Evolutionary conservation across 352 stramenopile genomes (phyloP).

Genomic region (Phytopythium litorale): DNA sequence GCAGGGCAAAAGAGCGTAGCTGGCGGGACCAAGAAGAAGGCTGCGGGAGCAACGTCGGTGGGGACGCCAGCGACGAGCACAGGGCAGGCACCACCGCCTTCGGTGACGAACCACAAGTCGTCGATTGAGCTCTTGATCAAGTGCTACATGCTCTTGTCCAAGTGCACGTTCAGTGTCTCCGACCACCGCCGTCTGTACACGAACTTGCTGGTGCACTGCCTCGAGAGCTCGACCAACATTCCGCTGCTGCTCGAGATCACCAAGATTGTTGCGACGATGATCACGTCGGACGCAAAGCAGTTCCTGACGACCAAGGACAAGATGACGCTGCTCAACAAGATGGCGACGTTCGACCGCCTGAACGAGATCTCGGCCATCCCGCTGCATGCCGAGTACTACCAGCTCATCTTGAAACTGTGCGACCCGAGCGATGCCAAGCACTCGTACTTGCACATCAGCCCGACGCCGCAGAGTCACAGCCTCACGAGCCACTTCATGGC

Average conservation of each 20-base stretch:
- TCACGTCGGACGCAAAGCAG: conserved; percentile 50
- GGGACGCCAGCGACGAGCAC: conserved; percentile 13
- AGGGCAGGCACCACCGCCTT: conserved; percentile 8
- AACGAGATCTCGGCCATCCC: conserved; percentile 84
- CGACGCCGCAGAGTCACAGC: conserved; percentile 53
- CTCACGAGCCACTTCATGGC: conserved; percentile 79
- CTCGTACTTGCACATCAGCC: conserved; percentile 66
- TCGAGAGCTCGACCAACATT: conserved; percentile 84
- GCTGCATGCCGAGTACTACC: conserved; percentile 79
- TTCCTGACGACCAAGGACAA: conserved; percentile 87
- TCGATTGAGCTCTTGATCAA: conserved; percentile 80
- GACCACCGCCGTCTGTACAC: conserved; percentile 80
- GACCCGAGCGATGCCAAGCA: conserved; percentile 61
- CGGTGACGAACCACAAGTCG: conserved; percentile 39
- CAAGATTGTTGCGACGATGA: conserved; percentile 67
- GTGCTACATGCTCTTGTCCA: conserved; percentile 75
- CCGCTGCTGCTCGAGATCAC: conserved; percentile 80
- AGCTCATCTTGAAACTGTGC: conserved; percentile 71
- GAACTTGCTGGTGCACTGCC: conserved; percentile 79
- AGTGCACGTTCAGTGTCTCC: conserved; percentile 66
- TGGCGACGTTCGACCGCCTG: conserved; percentile 80
- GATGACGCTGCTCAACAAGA: conserved; percentile 83
- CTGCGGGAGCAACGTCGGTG: conserved; percentile 2
- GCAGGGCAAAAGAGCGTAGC: conserved; percentile 13
- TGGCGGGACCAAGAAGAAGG: conserved; percentile 38